Evolutionary conservation across 23 red algal genomes (phyloP).

Genomic region (Gracilaria caudata): DNA sequence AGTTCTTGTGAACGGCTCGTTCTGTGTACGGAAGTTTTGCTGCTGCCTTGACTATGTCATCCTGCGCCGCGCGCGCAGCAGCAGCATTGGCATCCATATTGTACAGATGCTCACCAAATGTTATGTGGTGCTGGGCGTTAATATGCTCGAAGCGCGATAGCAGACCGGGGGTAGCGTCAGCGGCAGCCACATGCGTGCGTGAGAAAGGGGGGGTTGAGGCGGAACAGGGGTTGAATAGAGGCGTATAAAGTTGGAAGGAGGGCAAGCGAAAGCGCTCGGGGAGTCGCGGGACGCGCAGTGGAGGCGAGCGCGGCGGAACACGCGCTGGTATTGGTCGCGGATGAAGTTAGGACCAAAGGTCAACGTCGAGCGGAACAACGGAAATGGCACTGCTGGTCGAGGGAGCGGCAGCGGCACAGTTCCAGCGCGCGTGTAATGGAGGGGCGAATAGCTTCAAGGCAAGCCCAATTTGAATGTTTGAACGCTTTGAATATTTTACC

Average conservation of each 20-base stretch:
- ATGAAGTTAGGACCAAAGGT: background rate
- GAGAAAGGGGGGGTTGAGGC: background rate
- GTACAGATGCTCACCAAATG: conserved; percentile 1
- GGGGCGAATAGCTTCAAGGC: background rate
- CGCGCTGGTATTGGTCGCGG: conserved; percentile 26
- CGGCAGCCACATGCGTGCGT: conserved; percentile 10
- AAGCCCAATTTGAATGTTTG: conserved; percentile 27
- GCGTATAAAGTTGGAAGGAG: background rate
- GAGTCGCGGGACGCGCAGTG: conserved; percentile 37
- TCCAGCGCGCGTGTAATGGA: background rate
- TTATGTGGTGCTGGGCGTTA: background rate
- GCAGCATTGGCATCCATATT: conserved; percentile 34
- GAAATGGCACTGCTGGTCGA: conserved; percentile 9
- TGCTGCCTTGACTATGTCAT: conserved; percentile 69
- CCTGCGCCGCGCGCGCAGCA: conserved; percentile 26
- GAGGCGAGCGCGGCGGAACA: conserved; percentile 4
- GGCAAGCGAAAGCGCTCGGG: background rate
- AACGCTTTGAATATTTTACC: conserved; percentile 22
- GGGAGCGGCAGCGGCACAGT: background rate
- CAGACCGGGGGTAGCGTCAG: background rate
- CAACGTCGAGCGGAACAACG: conserved; percentile 18
- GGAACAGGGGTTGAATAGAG: background rate
- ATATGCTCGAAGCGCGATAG: conserved; percentile 17
- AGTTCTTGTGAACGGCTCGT: conserved; percentile 76
- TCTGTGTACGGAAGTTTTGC: conserved; percentile 69